Conservation (phyloP, 192 early-diverging fungal genomes). For the Coemansia sp. region DNA sequence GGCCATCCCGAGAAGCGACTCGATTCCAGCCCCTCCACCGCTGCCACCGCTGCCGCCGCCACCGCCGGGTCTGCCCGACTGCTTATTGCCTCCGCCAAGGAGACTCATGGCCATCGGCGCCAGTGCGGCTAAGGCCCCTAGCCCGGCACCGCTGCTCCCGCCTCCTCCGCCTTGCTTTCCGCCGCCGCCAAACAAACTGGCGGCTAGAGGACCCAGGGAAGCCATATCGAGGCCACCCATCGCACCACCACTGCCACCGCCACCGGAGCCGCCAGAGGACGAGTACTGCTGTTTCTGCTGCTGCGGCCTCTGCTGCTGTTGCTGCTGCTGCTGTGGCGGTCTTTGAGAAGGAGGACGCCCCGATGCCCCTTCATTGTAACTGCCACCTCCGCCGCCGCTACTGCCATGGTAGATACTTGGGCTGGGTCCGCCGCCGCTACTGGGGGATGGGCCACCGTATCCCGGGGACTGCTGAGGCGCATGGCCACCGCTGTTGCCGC, state of each 20-base stretch:
- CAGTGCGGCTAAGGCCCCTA: constrained; percentile 47
- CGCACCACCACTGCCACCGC: constrained; percentile 15
- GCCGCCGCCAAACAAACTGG: constrained; percentile 31
- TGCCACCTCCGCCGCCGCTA: constrained; percentile 4
- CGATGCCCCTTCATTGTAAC: neutral
- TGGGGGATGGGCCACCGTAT: neutral
- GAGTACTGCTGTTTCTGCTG: constrained; percentile 12
- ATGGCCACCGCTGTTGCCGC: neutral
- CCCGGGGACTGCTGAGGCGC: neutral
- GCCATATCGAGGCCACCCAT: constrained; percentile 45
- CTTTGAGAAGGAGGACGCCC: constrained; percentile 4
- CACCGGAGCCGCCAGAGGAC: constrained; percentile 5
- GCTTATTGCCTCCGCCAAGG: constrained; percentile 23
- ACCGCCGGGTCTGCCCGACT: constrained; percentile 19
- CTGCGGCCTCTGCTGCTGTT: constrained; percentile 9
- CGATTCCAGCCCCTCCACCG: constrained; percentile 28
- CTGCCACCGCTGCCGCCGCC: constrained; percentile 29
- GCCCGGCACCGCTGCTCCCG: constrained; percentile 18
- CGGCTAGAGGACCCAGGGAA: constrained; percentile 35
- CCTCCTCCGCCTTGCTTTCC: constrained; percentile 6
- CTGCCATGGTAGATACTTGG: constrained; percentile 11
- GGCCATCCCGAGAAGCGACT: constrained; percentile 43
- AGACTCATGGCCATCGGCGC: constrained; percentile 47
- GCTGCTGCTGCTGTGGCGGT: constrained; percentile 6
- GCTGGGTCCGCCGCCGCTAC: neutral